Evolutionary conservation across 2,329 filamentous ascomycete genomes (phyloP).

Genomic region (Esteya vermicola): DNA sequence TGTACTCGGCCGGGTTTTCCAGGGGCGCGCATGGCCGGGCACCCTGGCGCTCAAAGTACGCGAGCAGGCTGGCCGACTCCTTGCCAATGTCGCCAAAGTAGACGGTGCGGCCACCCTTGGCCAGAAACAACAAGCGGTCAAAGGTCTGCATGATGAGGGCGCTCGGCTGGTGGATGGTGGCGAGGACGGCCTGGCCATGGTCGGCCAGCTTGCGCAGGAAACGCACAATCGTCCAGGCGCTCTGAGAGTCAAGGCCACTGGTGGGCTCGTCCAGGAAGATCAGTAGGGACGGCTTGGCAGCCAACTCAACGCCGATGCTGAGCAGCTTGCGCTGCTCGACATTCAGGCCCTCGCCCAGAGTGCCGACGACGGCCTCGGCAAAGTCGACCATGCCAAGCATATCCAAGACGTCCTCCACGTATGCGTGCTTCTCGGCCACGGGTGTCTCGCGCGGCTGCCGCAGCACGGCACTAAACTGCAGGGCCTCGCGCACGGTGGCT

Average conservation of each 20-base stretch:
- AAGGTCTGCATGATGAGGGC: neutral
- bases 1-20: constrained; percentile 1
- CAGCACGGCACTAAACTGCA: constrained; percentile 73
- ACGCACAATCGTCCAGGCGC: constrained; percentile 80
- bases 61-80: neutral
- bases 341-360: constrained; percentile 73
- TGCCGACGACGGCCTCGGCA: constrained; percentile 79
- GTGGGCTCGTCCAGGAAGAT: constrained; percentile 91
- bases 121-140: constrained; percentile 1
- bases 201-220: constrained; percentile 29
- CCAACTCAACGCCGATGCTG: constrained; percentile 84
- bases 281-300: constrained; percentile 79
- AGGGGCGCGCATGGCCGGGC: neutral
- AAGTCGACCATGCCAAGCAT: constrained; percentile 81
- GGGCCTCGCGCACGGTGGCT: constrained; percentile 72
- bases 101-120: neutral
- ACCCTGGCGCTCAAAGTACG: neutral
- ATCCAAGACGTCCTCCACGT: constrained; percentile 82
- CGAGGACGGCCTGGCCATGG: constrained; percentile 7
- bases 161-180: constrained; percentile 2
- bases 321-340: constrained; percentile 59
- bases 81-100: neutral
- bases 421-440: constrained; percentile 64
- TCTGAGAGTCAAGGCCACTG: constrained; percentile 83
- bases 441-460: constrained; percentile 68